Evolutionary conservation across 805 yeast genomes (phyloP), one percentile per base, ranked within the genome.

Genomic region (Suhomyces sp.): DNA sequence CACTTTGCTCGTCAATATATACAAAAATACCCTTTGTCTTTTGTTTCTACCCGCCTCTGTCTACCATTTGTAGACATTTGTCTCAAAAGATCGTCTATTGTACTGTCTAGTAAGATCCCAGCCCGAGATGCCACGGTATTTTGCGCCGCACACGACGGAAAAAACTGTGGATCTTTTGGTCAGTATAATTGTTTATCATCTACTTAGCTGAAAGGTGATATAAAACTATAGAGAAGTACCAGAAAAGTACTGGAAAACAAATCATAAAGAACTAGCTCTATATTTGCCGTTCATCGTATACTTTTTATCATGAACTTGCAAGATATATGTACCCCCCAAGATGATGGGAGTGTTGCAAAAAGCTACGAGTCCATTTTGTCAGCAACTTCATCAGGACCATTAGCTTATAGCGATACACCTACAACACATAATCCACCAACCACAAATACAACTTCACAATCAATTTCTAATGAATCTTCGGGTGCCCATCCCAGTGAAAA

Each of bases 231-330:
- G 6, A 22, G 24, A 22, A 22, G 8, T 22, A 22, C 24, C 6
- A 7, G 5, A 22, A 7, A 2, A 22, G n/a, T 7, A 22, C 24
- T 22, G 24, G 5, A 22, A 4, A 22, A 53, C n/a, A n/a, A n/a
- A n/a, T n/a, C n/a, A n/a, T n/a, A n/a, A n/a, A n/a, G n/a, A n/a
- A n/a, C n/a, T n/a, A n/a, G n/a, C n/a, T n/a, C n/a, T n/a, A n/a
- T n/a, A n/a, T n/a, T n/a, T n/a, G n/a, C n/a, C n/a, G n/a, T n/a
- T n/a, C n/a, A n/a, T n/a, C n/a, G n/a, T n/a, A n/a, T n/a, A n/a
- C n/a, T n/a, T n/a, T n/a, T n/a, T n/a, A n/a, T n/a, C n/a, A n/a
- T 55, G 57, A 50, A 55, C 35, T 51, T 55, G 22, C 53, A 50
- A 12, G 55, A 52, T 13, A 43, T 25, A 33, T 55, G 57, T 44